Percentiles rank a stretch among this genome's conserved stretches.
These are phyloP conservation scores for Haematococcus sp. DNA, from an alignment of 139 green algal genomes.

Conservation along the genomic window DNA sequence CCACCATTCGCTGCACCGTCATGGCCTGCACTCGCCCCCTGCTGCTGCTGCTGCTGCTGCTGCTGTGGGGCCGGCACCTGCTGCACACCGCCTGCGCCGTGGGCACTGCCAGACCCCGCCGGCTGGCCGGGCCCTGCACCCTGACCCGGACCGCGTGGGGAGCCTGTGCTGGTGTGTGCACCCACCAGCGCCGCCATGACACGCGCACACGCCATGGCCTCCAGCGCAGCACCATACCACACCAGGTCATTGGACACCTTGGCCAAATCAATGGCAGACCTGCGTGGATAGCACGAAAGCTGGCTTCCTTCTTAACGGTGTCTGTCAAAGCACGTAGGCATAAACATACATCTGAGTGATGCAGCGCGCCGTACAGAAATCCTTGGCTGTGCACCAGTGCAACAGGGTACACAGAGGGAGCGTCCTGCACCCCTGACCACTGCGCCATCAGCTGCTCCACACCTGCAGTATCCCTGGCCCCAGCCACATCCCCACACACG, in stretches of 20 bases:
- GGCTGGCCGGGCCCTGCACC: neutral
- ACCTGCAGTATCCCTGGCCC: too few species aligned
- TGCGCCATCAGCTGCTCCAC: too few species aligned
- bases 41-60: slow-evolving; percentile 3
- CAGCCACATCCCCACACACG: neutral
- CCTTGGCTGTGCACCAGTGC: too few species aligned
- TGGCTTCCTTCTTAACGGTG: neutral
- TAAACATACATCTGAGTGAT: neutral
- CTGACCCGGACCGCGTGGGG: neutral
- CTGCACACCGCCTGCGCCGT: neutral
- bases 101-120: neutral
- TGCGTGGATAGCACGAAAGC: too few species aligned
- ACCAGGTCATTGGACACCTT: slow-evolving; percentile 31
- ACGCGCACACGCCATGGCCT: slow-evolving; percentile 52
- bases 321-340: neutral
- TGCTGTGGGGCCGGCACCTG: neutral
- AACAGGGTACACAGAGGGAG: too few species aligned
- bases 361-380: too few species aligned
- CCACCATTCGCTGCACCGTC: slow-evolving; percentile 2
- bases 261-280: slow-evolving; percentile 25
- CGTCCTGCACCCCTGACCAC: too few species aligned
- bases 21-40: neutral
- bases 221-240: slow-evolving; percentile 50
- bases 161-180: neutral
- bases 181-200: slow-evolving; percentile 44